phyloP scores from a whole-genome alignment of 1,139 yeast species.

The Hansenula sp. region DNA sequence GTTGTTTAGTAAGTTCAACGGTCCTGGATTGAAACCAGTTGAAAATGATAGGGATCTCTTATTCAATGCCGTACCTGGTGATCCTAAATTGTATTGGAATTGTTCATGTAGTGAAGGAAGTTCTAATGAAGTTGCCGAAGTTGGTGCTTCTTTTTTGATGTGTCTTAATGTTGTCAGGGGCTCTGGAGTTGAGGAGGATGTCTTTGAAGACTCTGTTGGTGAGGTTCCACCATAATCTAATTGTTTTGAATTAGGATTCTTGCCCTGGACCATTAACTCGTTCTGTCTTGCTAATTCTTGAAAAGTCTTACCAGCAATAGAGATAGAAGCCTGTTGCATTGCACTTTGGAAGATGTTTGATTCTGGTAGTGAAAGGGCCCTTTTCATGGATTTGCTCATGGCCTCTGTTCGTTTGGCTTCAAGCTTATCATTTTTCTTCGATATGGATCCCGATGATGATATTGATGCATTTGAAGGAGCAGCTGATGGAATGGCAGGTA shows the following conservation, averaged over 20 bases:
- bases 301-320: conserved; percentile 50
- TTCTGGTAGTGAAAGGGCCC: conserved; percentile 10
- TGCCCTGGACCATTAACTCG: conserved; percentile 44
- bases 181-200: conserved; percentile 11
- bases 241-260: conserved; percentile 39
- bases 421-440: conserved; percentile 4
- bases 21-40: no score
- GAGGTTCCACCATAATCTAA: conserved; percentile 10
- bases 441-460: conserved; percentile 4
- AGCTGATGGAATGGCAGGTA: no score
- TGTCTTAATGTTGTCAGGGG: background rate
- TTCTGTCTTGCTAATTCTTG: conserved; percentile 45
- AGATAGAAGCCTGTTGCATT: conserved; percentile 48
- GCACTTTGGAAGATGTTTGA: conserved; percentile 33
- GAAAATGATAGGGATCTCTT: background rate
- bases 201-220: conserved; percentile 4
- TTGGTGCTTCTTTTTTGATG: background rate
- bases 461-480: no score
- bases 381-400: conserved; percentile 1
- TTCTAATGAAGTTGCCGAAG: no score
- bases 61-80: background rate
- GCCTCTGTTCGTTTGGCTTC: conserved; percentile 1
- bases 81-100: conserved; percentile 1
- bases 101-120: background rate
- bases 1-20: no score